These are phyloP conservation scores for Neurospora africana DNA, from an alignment of 495 filamentous ascomycete species.

Conservation along the genomic window DNA sequence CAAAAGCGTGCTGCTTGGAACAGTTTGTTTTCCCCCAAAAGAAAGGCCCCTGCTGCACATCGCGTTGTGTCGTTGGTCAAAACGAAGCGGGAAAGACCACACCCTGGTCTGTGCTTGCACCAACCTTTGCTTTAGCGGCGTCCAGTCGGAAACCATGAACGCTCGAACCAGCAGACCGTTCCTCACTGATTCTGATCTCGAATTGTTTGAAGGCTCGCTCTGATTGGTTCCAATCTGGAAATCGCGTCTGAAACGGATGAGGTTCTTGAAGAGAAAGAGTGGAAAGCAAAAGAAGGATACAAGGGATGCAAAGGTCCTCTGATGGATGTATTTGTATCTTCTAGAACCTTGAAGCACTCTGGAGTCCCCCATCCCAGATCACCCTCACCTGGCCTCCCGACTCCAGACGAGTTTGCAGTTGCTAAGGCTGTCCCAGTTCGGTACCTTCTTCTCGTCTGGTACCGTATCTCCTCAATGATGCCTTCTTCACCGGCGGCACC, in stretches of 20 bases:
- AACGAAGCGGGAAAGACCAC: background rate
- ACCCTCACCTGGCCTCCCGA: background rate
- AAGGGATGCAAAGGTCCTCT: background rate
- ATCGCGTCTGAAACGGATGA: background rate
- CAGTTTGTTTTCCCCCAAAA: constrained; percentile 5
- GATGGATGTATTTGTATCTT: background rate
- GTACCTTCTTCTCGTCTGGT: background rate
- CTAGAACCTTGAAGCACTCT: background rate
- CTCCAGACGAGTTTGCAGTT: background rate
- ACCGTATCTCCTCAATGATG: background rate
- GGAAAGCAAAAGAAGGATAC: background rate
- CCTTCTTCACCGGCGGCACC: background rate
- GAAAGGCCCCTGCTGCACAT: background rate
- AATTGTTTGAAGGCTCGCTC: background rate
- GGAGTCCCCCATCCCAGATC: background rate
- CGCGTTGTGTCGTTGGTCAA: background rate
- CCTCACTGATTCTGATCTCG: background rate
- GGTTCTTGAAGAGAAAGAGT: background rate
- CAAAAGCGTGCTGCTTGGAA: constrained; percentile 3
- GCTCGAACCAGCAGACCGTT: background rate
- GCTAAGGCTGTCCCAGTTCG: background rate
- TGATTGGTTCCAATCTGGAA: background rate
- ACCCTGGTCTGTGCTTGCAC: background rate
- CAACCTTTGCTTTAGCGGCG: background rate
- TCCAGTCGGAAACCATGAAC: background rate